Evolutionary conservation across 176 grass and related monocot genomes (phyloP).

Genomic region (Oryza meridionalis): DNA sequence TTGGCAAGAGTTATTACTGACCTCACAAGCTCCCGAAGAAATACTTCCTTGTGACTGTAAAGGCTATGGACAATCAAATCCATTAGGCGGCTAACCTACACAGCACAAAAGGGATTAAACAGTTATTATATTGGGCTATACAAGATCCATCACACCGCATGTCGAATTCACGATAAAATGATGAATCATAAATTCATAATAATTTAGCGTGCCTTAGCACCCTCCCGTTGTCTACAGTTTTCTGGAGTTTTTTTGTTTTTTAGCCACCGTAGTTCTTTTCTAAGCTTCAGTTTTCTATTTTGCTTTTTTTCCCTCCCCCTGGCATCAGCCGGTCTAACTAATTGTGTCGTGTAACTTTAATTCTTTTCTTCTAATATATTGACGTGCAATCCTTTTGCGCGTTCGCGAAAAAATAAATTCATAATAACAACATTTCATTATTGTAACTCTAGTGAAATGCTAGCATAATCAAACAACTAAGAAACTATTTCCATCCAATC

Average conservation of each 20-base stretch:
- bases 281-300: no score
- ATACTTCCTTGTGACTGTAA: constrained; percentile 95
- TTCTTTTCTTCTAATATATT: no score
- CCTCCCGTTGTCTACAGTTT: no score
- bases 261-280: no score
- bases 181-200: not conserved
- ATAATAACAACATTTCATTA: not conserved
- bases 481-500: not conserved
- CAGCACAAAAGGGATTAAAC: constrained; percentile 28
- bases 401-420: no score
- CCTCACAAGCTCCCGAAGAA: constrained; percentile 90
- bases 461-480: not conserved
- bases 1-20: constrained; percentile 30
- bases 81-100: constrained; percentile 81
- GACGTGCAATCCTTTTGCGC: no score
- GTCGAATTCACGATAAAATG: not conserved
- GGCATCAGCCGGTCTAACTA: no score
- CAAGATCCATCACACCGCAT: no score
- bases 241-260: no score
- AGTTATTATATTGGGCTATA: not conserved
- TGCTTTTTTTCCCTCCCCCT: no score
- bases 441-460: not conserved
- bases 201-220: no score
- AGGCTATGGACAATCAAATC: constrained; percentile 94
- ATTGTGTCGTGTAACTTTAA: no score